phyloP scores from a whole-genome alignment of 2,329 filamentous ascomycete genomes.

The Didymella glomerata region DNA sequence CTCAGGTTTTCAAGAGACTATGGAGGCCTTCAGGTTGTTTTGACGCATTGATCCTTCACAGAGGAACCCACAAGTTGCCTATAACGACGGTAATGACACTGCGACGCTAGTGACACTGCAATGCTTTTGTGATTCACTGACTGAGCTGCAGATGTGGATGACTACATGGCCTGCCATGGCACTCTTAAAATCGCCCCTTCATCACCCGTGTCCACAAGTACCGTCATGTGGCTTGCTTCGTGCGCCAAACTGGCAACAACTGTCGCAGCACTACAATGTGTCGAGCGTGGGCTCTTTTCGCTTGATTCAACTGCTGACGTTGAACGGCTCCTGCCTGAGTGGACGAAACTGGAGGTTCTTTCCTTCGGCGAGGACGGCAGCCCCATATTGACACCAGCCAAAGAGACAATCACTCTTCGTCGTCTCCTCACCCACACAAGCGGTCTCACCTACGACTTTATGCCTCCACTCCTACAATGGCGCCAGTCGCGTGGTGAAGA shows the following conservation, averaged over 20 bases:
- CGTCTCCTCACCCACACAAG: slow-evolving; percentile 40
- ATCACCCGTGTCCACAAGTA: slow-evolving; percentile 27
- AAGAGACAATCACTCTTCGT: slow-evolving; percentile 32
- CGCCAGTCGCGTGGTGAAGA: slow-evolving; percentile 25
- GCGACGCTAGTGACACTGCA: not conserved
- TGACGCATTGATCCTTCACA: too few species aligned
- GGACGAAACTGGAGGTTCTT: slow-evolving; percentile 33
- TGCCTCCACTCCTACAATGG: slow-evolving; percentile 27
- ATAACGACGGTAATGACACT: not conserved
- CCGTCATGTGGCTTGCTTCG: slow-evolving; percentile 44
- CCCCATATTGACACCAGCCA: slow-evolving; percentile 23
- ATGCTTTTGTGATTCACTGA: not conserved
- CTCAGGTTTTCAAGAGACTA: not conserved
- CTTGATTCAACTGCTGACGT: slow-evolving; percentile 36
- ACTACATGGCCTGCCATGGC: slow-evolving; percentile 30
- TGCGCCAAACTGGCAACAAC: slow-evolving; percentile 41
- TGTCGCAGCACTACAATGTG: slow-evolving; percentile 41
- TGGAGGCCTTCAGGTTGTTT: not conserved
- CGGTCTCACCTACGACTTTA: slow-evolving; percentile 36
- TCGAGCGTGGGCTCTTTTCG: slow-evolving; percentile 39
- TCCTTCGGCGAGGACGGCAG: slow-evolving; percentile 24
- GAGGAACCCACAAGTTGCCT: not conserved
- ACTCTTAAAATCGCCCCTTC: slow-evolving; percentile 29
- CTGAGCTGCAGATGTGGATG: slow-evolving; percentile 2
- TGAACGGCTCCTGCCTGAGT: slow-evolving; percentile 38